Evolutionary conservation across 176 grass and related monocot species (phyloP).

Genomic region (Musa troglodytarum): DNA sequence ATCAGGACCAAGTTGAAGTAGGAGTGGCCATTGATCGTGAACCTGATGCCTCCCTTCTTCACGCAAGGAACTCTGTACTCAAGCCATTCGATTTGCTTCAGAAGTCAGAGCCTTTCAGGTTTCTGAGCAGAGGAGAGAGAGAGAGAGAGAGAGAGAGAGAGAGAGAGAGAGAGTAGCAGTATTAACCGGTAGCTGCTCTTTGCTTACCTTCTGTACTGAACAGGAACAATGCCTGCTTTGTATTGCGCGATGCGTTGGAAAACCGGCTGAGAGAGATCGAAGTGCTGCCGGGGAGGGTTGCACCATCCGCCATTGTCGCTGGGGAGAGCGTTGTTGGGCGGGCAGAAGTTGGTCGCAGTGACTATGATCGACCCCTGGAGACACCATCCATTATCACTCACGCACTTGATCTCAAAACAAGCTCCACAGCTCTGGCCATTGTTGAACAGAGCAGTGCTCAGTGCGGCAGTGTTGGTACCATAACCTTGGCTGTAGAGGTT

Average conservation of each 20-base stretch:
- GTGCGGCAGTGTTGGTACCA: constrained; percentile 63
- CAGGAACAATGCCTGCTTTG: constrained; percentile 50
- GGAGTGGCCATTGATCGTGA: constrained; percentile 63
- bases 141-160: too few relatives aligned
- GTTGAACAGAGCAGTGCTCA: constrained; percentile 60
- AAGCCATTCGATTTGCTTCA: not conserved
- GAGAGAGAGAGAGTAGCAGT: too few relatives aligned
- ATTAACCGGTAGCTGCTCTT: not conserved
- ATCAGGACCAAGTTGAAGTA: constrained; percentile 77
- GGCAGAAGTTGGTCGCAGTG: constrained; percentile 86
- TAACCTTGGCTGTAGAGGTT: constrained; percentile 72
- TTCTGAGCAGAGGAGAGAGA: too few relatives aligned
- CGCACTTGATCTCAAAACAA: constrained; percentile 67
- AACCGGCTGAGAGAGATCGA: constrained; percentile 80
- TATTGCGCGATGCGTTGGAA: constrained; percentile 57
- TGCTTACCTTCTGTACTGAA: constrained; percentile 43
- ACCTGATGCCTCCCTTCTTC: constrained; percentile 49
- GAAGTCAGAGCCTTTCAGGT: too few relatives aligned
- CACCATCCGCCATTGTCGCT: constrained; percentile 72
- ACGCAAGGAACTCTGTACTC: constrained; percentile 28
- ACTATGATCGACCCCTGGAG: constrained; percentile 37
- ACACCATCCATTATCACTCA: constrained; percentile 25
- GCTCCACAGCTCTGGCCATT: constrained; percentile 56
- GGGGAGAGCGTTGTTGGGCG: constrained; percentile 39
- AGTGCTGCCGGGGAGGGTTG: constrained; percentile 75